These are phyloP conservation scores for Crassisporium funariophilum DNA, from an alignment of 768 basidiomycete genomes.

Conservation along the genomic window DNA sequence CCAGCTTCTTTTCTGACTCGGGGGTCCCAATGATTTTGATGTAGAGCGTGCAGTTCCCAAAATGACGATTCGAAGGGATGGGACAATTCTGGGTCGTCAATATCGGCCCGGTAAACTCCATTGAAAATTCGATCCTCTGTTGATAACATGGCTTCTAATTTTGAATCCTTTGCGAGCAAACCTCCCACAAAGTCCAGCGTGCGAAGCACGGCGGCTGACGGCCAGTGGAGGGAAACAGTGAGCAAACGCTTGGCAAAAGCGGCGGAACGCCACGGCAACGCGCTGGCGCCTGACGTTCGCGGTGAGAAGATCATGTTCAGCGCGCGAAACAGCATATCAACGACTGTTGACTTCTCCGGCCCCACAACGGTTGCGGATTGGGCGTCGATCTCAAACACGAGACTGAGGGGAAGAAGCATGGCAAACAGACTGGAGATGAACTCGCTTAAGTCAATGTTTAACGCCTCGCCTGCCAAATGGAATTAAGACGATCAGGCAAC, in stretches of 20 bases:
- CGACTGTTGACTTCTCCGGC: slow-evolving; percentile 34
- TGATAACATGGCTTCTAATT: slow-evolving; percentile 80
- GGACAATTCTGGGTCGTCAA: slow-evolving; percentile 87
- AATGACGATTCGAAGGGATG: slow-evolving; percentile 84
- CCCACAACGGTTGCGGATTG: slow-evolving; percentile 15
- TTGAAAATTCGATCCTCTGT: slow-evolving; percentile 85
- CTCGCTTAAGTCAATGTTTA: slow-evolving; percentile 92
- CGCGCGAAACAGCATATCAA: slow-evolving; percentile 85
- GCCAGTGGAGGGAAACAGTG: slow-evolving; percentile 79
- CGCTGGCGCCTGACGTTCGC: slow-evolving; percentile 51
- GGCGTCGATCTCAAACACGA: slow-evolving; percentile 63
- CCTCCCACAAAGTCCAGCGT: slow-evolving; percentile 73
- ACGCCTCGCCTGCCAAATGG: slow-evolving; percentile 76
- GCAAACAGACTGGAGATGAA: slow-evolving; percentile 85
- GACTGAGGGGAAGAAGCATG: slow-evolving; percentile 73
- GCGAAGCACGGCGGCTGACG: slow-evolving; percentile 62
- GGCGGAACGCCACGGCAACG: slow-evolving; percentile 76
- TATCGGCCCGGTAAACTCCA: slow-evolving; percentile 81
- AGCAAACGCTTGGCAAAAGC: slow-evolving; percentile 95
- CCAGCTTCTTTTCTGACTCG: slow-evolving; percentile 68
- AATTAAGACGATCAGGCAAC: slow-evolving; percentile 7
- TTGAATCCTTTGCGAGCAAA: slow-evolving; percentile 75
- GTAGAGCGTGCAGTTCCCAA: slow-evolving; percentile 79
- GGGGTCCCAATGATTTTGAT: slow-evolving; percentile 62
- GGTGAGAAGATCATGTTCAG: slow-evolving; percentile 83